A percentile compares a stretch with the other conserved stretches of the same genome.
Evolutionary conservation across 148 eudicot species (phyloP).

Genomic region (Nepenthes gracilis): DNA sequence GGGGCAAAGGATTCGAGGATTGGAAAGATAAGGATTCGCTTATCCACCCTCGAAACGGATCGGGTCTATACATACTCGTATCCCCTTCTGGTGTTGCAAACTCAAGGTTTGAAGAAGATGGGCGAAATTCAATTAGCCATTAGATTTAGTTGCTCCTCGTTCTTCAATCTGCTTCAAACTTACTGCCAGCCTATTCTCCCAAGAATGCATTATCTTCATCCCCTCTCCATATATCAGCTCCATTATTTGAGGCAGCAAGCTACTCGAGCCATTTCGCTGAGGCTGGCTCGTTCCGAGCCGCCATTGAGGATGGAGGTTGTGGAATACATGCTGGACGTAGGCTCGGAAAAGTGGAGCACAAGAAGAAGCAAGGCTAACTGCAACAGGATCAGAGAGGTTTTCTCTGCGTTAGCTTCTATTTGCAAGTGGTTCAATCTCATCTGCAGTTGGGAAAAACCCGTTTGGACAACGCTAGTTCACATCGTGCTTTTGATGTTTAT

Average conservation of each 20-base stretch:
- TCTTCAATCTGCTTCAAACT: background rate
- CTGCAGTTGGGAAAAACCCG: slow-evolving; percentile 5
- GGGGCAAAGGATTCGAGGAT: slow-evolving; percentile 4
- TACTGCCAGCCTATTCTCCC: slow-evolving; percentile 6
- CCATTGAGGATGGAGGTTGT: slow-evolving; percentile 5
- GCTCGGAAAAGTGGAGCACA: slow-evolving; percentile 7
- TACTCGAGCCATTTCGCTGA: background rate
- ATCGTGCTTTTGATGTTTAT: slow-evolving; percentile 2
- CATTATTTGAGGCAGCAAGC: slow-evolving; percentile 6
- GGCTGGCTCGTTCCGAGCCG: slow-evolving; percentile 8
- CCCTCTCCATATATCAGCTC: slow-evolving; percentile 4
- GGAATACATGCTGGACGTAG: slow-evolving; percentile 7
- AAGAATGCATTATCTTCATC: slow-evolving; percentile 9
- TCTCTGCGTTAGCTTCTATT: background rate
- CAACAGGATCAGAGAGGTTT: background rate
- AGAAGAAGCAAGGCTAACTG: slow-evolving; percentile 10
- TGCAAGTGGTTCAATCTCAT: slow-evolving; percentile 3
- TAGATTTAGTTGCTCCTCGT: slow-evolving; percentile 4
- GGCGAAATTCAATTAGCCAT: slow-evolving; percentile 7
- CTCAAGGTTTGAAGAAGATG: slow-evolving; percentile 6
- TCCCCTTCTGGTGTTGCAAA: slow-evolving; percentile 6
- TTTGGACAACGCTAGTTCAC: slow-evolving; percentile 4
- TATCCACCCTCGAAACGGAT: slow-evolving; percentile 7
- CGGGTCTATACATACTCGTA: slow-evolving; percentile 5
- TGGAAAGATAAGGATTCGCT: slow-evolving; percentile 7